These are phyloP conservation scores for Talaromyces atroroseus DNA, from an alignment of 2,329 filamentous ascomycete species.

Conservation along the genomic window DNA sequence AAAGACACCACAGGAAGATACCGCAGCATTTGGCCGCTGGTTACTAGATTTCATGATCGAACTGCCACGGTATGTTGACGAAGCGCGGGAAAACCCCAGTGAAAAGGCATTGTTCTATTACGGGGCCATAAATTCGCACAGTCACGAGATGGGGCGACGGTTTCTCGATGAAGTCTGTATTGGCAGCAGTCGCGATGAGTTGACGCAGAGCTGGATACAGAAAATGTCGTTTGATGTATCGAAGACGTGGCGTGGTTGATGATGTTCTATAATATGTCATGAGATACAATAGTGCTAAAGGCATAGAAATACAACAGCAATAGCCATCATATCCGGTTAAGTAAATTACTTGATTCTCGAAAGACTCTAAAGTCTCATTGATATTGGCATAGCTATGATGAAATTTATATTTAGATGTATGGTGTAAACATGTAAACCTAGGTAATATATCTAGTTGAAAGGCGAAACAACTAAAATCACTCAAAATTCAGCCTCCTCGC, in stretches of 20 bases:
- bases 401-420: background rate
- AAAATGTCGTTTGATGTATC: slow-evolving; percentile 19
- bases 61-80: slow-evolving; percentile 22
- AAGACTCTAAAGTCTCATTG: no score
- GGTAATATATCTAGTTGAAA: background rate
- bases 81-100: slow-evolving; percentile 13
- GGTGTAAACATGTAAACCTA: no score
- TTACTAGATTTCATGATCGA: slow-evolving; percentile 31
- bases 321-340: no score
- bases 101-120: slow-evolving; percentile 23
- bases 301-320: no score
- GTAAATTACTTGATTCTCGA: no score
- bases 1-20: background rate
- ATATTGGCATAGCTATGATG: background rate
- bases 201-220: slow-evolving; percentile 21
- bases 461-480: background rate
- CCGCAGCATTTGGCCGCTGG: slow-evolving; percentile 28
- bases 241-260: background rate
- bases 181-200: background rate
- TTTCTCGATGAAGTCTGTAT: slow-evolving; percentile 23
- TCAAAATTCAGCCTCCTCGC: background rate
- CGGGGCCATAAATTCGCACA: slow-evolving; percentile 19
- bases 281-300: background rate
- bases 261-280: background rate
- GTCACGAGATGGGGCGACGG: slow-evolving; percentile 16